Conservation (phyloP, 2,329 filamentous ascomycete genomes). For the Teratosphaeria viscida region DNA sequence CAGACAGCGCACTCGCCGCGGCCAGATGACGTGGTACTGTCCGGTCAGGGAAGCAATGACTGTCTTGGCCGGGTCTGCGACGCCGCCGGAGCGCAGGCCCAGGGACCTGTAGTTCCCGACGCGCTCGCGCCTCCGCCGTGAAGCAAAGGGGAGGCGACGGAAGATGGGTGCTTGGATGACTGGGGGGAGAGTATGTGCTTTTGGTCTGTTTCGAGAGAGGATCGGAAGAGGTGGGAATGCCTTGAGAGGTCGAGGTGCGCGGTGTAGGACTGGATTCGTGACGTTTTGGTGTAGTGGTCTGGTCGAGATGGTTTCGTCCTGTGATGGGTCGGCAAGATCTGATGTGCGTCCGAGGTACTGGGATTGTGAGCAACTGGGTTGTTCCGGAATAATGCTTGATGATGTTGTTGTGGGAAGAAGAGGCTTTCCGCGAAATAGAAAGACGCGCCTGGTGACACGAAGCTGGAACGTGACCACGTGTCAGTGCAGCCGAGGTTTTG, state of each 20-base stretch:
- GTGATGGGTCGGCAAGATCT: conserved; percentile 7
- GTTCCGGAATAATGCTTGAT: background rate
- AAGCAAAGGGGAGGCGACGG: conserved; percentile 49
- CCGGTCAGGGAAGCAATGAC: conserved; percentile 7
- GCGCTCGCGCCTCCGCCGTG: conserved; percentile 4
- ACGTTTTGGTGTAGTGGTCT: conserved; percentile 6
- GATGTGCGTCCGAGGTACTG: background rate
- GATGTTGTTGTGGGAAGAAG: background rate
- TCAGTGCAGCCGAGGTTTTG: too few relatives aligned
- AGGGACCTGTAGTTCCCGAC: conserved; percentile 20
- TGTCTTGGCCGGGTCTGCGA: conserved; percentile 1
- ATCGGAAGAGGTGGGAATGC: conserved; percentile 2
- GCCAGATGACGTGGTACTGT: conserved; percentile 13
- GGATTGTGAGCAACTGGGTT: conserved; percentile 5
- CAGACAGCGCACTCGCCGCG: background rate
- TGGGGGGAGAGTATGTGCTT: conserved; percentile 65
- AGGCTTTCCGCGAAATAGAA: background rate
- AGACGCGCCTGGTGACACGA: too few relatives aligned
- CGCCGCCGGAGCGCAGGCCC: conserved; percentile 21
- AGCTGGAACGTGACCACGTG: too few relatives aligned
- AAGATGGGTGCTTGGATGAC: conserved; percentile 66
- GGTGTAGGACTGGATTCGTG: conserved; percentile 10
- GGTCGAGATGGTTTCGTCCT: conserved; percentile 3
- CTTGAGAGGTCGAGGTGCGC: conserved; percentile 6
- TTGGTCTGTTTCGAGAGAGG: conserved; percentile 31